Conservation (phyloP, 2,329 filamentous ascomycete species). For the Paraphoma chrysanthemicola region DNA sequence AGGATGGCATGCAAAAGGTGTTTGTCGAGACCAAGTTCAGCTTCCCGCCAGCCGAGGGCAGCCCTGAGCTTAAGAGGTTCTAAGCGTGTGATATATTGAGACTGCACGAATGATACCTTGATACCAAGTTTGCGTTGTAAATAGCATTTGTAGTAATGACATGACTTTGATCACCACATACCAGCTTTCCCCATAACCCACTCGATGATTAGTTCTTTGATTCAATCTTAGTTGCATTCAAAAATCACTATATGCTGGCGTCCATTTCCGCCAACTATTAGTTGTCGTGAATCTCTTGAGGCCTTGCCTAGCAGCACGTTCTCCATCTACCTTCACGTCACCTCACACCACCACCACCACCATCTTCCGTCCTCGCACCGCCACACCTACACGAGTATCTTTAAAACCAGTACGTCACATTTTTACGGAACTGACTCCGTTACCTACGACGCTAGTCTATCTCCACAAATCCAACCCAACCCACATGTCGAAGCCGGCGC, state of each 20-base stretch:
- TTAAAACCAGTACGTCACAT: background rate
- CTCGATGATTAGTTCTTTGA: no score
- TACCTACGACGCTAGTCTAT: background rate
- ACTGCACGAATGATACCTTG: background rate
- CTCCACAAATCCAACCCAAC: background rate
- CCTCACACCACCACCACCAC: no score
- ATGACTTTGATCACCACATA: no score
- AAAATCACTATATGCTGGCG: no score
- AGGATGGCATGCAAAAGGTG: constrained; percentile 82
- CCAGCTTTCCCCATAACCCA: no score
- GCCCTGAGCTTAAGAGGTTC: constrained; percentile 59
- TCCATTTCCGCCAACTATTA: background rate
- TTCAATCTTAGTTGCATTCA: no score
- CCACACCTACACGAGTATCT: background rate
- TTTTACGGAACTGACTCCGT: background rate
- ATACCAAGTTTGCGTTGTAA: background rate
- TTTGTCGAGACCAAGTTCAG: constrained; percentile 69
- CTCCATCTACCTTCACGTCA: no score
- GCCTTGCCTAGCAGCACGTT: no score
- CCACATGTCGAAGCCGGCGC: background rate
- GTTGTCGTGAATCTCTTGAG: no score
- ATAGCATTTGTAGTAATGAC: background rate
- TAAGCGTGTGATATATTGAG: constrained; percentile 6
- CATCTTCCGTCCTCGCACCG: background rate
- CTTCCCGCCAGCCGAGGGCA: constrained; percentile 57